Base-by-base conservation (phyloP, 306 rosid genomes). In the Vachellia collinsii region DNA sequence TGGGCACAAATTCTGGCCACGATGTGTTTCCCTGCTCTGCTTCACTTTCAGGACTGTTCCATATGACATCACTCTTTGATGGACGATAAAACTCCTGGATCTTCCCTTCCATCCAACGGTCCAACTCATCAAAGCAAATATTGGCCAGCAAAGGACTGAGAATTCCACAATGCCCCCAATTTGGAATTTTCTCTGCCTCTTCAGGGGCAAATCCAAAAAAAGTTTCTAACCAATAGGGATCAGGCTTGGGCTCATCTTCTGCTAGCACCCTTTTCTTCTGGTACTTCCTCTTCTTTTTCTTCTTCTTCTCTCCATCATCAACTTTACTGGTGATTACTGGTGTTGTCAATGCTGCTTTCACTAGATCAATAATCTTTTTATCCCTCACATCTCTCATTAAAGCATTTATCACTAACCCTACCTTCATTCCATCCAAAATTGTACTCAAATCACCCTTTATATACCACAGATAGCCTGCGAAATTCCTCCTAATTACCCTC, bases 1-100 rank as follows among this genome's bases (percentile, higher is more conserved):
- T 94, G 14, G 97, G 99, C 67, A 94, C 99, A 71, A 94, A 94
- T 82, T 94, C 99, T 19, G 99, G 99, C 99, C 99, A 93, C 22
- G 97, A 94, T 3, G 99, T 94, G 78, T 93, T 94, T n/a, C 97
- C 97, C 34, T 89, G 97, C 77, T 94, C 97, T 0, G 90, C 89
- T 69, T 94, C 97, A 65, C 91, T 97, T 83, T 93, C 97, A 0
- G 92, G 92, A 72, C 76, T 74, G 82, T 94, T 93, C 99, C 99
- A 94, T 78, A 94, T 93, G 81, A 94, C 99, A 89, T 94, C 99
- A 85, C 89, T 93, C 92, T 93, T 94, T 12, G 99, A 94, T 2
- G 97, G 99, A 79, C 72, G 87, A 80, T 90, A 94, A 80, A 94
- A 90, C 74, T 91, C 95, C 85, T 88, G 93, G 63, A 93, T 91